Conservation (phyloP, 192 early-diverging fungal species). For the Neocallimastix lanati region DNA sequence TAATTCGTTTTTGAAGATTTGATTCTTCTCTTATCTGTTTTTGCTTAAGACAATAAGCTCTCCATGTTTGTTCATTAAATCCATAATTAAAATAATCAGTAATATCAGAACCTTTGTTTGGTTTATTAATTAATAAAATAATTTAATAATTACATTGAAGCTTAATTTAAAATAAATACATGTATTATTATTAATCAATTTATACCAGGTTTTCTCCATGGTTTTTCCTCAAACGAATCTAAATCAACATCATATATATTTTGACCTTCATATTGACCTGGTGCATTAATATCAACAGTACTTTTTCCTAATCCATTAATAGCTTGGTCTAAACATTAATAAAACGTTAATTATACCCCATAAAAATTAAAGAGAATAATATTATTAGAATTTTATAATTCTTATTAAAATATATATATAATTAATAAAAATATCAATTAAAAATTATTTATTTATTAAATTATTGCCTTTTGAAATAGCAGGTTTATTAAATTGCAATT, state of each 20-base stretch:
- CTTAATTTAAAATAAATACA: too few relatives aligned
- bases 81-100: constrained; percentile 99
- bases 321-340: not conserved
- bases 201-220: constrained; percentile 69
- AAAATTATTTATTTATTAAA: too few relatives aligned
- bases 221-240: constrained; percentile 86
- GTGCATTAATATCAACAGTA: constrained; percentile 46
- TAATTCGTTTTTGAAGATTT: constrained; percentile 28
- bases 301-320: not conserved
- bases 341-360: not conserved
- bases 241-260: constrained; percentile 78
- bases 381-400: too few relatives aligned
- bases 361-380: too few relatives aligned
- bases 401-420: not conserved
- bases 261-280: constrained; percentile 61
- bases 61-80: constrained; percentile 92
- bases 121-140: too few relatives aligned
- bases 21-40: constrained; percentile 62
- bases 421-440: too few relatives aligned
- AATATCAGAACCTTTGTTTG: constrained; percentile 55
- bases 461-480: not conserved
- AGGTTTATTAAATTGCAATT: not conserved
- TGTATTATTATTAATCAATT: not conserved
- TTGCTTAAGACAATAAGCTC: constrained; percentile 85
- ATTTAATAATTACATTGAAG: too few relatives aligned